These are phyloP conservation scores for Ceratocystis eucalypticola DNA, from an alignment of 2,329 filamentous ascomycete genomes.

Conservation along the genomic window DNA sequence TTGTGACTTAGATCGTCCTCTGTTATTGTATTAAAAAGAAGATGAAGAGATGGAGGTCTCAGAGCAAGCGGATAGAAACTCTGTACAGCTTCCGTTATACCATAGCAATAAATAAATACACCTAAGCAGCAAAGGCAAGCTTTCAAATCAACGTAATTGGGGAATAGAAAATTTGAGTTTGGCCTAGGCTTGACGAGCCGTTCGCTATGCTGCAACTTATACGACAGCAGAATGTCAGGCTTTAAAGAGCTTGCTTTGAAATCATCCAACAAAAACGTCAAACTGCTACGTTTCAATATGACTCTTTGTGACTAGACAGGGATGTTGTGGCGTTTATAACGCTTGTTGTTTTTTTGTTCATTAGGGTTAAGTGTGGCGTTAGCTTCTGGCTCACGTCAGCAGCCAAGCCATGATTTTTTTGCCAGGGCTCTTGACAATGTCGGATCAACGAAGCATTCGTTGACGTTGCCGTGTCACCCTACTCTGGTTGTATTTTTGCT, in stretches of 20 bases:
- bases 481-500: not conserved
- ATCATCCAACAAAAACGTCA: slow-evolving; percentile 22
- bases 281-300: not conserved
- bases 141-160: not conserved
- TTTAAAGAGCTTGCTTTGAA: slow-evolving; percentile 27
- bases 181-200: not conserved
- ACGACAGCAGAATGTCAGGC: not conserved
- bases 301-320: not conserved
- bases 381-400: slow-evolving; percentile 6
- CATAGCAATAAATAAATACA: not conserved
- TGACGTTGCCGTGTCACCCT: not conserved
- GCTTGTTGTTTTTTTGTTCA: not conserved
- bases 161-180: not conserved
- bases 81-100: not conserved
- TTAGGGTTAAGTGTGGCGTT: slow-evolving; percentile 18
- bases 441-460: not conserved
- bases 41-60: slow-evolving; percentile 5
- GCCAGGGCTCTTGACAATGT: not conserved
- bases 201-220: slow-evolving; percentile 2
- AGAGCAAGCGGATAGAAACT: not conserved
- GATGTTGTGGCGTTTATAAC: not conserved
- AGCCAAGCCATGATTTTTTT: slow-evolving; percentile 12
- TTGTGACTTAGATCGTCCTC: not conserved
- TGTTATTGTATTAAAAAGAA: not conserved
- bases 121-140: not conserved